Evolutionary conservation across 2,329 filamentous ascomycete species (phyloP).

Genomic region (Aspergillus felis): DNA sequence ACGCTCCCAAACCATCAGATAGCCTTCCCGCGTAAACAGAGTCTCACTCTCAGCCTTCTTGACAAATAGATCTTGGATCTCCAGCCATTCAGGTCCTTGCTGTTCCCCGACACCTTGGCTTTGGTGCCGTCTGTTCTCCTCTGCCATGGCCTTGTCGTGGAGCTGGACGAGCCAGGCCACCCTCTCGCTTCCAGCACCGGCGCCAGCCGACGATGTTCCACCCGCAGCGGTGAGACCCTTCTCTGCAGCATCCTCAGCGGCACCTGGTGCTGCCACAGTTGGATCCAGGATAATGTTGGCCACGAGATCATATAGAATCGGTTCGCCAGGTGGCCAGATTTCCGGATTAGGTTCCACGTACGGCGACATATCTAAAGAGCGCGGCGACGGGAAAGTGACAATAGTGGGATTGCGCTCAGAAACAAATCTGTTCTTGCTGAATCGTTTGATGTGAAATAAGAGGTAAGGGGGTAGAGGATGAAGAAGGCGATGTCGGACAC

Average conservation of each 20-base stretch:
- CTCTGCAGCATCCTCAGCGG: constrained; percentile 38
- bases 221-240: constrained; percentile 37
- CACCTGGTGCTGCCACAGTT: constrained; percentile 63
- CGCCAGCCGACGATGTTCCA: constrained; percentile 49
- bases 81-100: constrained; percentile 74
- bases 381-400: constrained; percentile 85
- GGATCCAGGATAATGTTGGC: constrained; percentile 72
- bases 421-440: constrained; percentile 95
- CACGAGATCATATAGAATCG: constrained; percentile 91
- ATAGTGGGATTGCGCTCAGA: constrained; percentile 96
- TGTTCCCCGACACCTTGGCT: constrained; percentile 23
- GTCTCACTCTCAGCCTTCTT: constrained; percentile 85
- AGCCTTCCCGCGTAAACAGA: constrained; percentile 87
- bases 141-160: constrained; percentile 63
- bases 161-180: constrained; percentile 96
- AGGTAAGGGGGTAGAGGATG: constrained; percentile 90
- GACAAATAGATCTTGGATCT: constrained; percentile 90
- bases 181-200: constrained; percentile 84
- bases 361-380: constrained; percentile 78
- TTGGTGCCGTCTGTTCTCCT: constrained; percentile 32
- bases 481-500: constrained; percentile 82
- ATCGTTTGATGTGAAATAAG: constrained; percentile 93
- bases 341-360: constrained; percentile 85
- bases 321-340: constrained; percentile 68
- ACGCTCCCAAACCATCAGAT: constrained; percentile 94